phyloP scores from a whole-genome alignment of 306 rosid species.

The Prunus mongolica region DNA sequence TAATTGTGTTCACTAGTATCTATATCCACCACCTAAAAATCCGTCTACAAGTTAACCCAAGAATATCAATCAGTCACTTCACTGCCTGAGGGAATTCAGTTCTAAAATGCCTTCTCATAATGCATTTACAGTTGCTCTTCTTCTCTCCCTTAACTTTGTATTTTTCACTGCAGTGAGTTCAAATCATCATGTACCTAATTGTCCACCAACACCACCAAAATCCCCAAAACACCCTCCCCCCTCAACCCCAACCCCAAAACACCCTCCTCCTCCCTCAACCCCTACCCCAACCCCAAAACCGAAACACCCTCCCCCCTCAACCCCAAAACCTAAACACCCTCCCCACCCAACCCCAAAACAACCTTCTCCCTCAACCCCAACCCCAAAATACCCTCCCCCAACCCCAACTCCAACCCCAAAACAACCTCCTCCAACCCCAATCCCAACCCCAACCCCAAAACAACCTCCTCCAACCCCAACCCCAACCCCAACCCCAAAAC shows the following conservation, averaged over 20 bases:
- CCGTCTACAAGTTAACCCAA: not conserved
- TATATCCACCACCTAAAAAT: not conserved
- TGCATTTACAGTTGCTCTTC: slow-evolving; percentile 18
- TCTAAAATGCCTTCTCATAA: slow-evolving; percentile 22
- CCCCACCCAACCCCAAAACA: not conserved
- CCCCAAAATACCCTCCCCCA: not conserved
- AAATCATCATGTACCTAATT: not conserved
- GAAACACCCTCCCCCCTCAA: not conserved
- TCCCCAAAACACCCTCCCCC: not conserved
- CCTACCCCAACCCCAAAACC: slow-evolving; percentile 3
- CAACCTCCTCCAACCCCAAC: not conserved
- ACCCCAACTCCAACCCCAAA: not conserved
- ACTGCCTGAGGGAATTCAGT: not conserved
- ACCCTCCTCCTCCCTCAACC: not conserved
- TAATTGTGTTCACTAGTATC: not conserved
- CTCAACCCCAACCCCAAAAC: not conserved
- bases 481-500: not conserved
- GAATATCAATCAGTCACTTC: not conserved
- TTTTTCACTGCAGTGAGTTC: slow-evolving; percentile 25
- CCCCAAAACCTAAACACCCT: not conserved
- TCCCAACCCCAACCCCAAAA: not conserved
- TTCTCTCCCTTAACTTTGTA: slow-evolving; percentile 21
- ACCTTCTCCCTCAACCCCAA: not conserved
- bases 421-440: not conserved
- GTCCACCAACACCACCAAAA: slow-evolving; percentile 20